phyloP scores from a whole-genome alignment of 1,139 yeast species.

The Debaryomyces sp. region DNA sequence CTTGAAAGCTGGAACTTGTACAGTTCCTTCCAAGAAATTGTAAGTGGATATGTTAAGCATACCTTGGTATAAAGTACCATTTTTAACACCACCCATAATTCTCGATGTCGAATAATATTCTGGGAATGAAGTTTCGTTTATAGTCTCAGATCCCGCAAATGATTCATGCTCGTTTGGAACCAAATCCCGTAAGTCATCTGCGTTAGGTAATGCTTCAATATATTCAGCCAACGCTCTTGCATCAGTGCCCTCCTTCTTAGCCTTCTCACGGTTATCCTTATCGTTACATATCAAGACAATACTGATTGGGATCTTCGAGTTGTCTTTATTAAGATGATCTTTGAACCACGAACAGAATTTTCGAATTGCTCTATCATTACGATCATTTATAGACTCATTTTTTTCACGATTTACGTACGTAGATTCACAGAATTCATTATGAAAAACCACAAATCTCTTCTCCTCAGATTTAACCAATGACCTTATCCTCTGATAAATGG shows the following conservation, averaged over 20 bases:
- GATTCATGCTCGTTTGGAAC: slow-evolving; percentile 57
- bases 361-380: slow-evolving; percentile 91
- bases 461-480: slow-evolving; percentile 75
- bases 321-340: slow-evolving; percentile 54
- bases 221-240: slow-evolving; percentile 66
- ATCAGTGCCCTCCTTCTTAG: slow-evolving; percentile 55
- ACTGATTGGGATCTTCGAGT: slow-evolving; percentile 41
- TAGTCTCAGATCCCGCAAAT: slow-evolving; percentile 18
- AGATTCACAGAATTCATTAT: slow-evolving; percentile 82
- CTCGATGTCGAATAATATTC: slow-evolving; percentile 82
- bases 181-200: slow-evolving; percentile 78
- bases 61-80: slow-evolving; percentile 89
- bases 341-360: slow-evolving; percentile 72
- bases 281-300: slow-evolving; percentile 80
- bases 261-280: slow-evolving; percentile 62
- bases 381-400: slow-evolving; percentile 81
- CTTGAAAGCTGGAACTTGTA: slow-evolving; percentile 71
- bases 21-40: slow-evolving; percentile 86
- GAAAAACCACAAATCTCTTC: slow-evolving; percentile 87
- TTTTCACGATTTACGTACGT: slow-evolving; percentile 67
- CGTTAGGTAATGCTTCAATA: slow-evolving; percentile 70
- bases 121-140: slow-evolving; percentile 62
- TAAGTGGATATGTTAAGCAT: slow-evolving; percentile 77
- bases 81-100: slow-evolving; percentile 86
- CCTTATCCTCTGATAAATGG: slow-evolving; percentile 84